Evolutionary conservation across 805 yeast genomes (phyloP).

Genomic region (Diddensiella santjacobensis): DNA sequence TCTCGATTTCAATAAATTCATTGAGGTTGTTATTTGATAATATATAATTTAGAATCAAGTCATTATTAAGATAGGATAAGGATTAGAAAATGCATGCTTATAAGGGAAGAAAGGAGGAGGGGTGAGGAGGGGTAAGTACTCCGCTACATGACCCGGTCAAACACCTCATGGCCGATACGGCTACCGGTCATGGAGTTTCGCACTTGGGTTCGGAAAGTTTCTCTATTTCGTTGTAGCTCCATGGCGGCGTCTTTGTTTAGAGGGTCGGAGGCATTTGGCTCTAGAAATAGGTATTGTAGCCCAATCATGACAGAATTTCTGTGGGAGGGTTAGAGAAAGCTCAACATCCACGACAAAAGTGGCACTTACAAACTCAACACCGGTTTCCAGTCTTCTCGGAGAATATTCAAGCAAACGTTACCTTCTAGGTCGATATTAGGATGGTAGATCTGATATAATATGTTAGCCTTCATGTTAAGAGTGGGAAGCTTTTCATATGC

Average conservation of each 20-base stretch:
- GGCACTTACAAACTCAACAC: slow-evolving; percentile 57
- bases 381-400: slow-evolving; percentile 96
- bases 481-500: not conserved
- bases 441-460: slow-evolving; percentile 66
- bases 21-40: too few relatives aligned
- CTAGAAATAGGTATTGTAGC: slow-evolving; percentile 75
- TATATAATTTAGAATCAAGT: not conserved
- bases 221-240: slow-evolving; percentile 39
- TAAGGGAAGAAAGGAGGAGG: too few relatives aligned
- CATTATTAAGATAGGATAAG: too few relatives aligned
- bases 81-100: too few relatives aligned
- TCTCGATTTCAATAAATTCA: too few relatives aligned
- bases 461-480: not conserved
- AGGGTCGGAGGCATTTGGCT: slow-evolving; percentile 91
- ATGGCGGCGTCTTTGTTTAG: slow-evolving; percentile 87
- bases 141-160: slow-evolving; percentile 55
- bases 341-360: not conserved
- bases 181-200: slow-evolving; percentile 70
- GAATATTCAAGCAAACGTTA: slow-evolving; percentile 83
- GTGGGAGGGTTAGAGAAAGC: not conserved
- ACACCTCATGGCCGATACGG: slow-evolving; percentile 49
- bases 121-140: not conserved
- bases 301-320: slow-evolving; percentile 77
- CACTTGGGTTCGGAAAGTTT: slow-evolving; percentile 55
- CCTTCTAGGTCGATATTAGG: slow-evolving; percentile 92